Evolutionary conservation across 2,329 filamentous ascomycete genomes (phyloP).

Genomic region (Colletotrichum endophyticum): DNA sequence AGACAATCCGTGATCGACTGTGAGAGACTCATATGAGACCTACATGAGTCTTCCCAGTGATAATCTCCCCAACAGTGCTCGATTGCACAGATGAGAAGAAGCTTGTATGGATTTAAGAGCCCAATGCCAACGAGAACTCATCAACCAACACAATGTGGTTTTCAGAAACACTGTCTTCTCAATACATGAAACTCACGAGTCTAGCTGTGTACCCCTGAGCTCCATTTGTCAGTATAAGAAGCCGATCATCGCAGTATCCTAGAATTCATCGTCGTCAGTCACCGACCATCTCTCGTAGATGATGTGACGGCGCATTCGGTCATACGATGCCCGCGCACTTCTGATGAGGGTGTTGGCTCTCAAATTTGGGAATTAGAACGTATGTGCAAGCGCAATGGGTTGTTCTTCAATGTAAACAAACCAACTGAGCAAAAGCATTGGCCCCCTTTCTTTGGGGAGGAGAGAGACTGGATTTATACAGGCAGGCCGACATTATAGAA

Average conservation of each 20-base stretch:
- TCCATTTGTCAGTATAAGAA: accelerated
- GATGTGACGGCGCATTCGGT: not conserved
- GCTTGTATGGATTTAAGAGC: accelerated
- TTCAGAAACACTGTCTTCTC: accelerated
- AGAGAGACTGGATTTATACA: not conserved
- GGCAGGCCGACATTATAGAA: accelerated
- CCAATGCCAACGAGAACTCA: not conserved
- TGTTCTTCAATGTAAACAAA: not conserved
- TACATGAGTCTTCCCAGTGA: not conserved
- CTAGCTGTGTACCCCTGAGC: not conserved
- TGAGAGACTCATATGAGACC: not conserved
- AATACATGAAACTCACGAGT: not conserved
- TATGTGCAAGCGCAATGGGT: not conserved
- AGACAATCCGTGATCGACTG: accelerated
- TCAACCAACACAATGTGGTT: not conserved
- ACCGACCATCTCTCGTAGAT: not conserved
- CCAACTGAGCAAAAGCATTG: too few species aligned
- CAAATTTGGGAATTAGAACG: accelerated
- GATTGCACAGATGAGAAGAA: not conserved
- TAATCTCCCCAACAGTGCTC: not conserved
- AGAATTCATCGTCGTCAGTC: not conserved
- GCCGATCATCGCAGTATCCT: not conserved
- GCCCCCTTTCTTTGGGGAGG: not conserved
- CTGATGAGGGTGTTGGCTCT: not conserved
- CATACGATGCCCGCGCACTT: accelerated